Base-by-base conservation (phyloP, 208 protist species). In the Vickermania spadyakhi region DNA sequence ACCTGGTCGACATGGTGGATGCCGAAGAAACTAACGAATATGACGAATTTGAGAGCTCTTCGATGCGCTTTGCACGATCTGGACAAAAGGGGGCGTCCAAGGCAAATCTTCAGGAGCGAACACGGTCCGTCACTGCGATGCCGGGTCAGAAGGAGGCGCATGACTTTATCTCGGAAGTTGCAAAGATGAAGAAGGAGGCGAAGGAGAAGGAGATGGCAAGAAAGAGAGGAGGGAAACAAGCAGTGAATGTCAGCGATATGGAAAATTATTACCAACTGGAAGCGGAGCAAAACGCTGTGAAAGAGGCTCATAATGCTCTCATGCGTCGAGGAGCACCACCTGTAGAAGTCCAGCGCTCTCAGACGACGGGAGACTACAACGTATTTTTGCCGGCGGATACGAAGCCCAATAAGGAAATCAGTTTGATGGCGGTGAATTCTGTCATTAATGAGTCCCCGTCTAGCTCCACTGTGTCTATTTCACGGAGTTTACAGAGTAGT, bases 111-210 rank as follows among this genome's bases (percentile, higher is more conserved):
- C 7, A 18, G 36, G 36, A 45, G 18, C 11, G 36, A 45, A 45
- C 36, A 7, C 7, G 36, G 18, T 45, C 36, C 7, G 11, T 45
- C 36, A 45, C 36, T 18, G 36, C 7, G 18, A 45, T 45, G 36
- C 36, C 51, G 7, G 7, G 14, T 21, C 5, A 55, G 51, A 55
- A 21, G 7, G 55, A 62, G 25, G 28, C 42, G n/a, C 23, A 28
- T n/a, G n/a, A 28, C 25, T 22, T 56, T 11, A 28, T 28, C 22
- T 7, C 52, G 22, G 52, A 22, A 28, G 52, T 28, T 5, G 25
- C n/a, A 28, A 56, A 56, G 52, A 22, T 28, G 52, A 28, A 22
- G 52, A 56, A 56, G n/a, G 52, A 56, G 52, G 52, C 25, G 14
- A 22, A 56, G n/a, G 25, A 56, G n/a, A 50, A 50, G 41, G 18